Conservation (phyloP, 768 basidiomycete species). For the Tulasnella sp. region DNA sequence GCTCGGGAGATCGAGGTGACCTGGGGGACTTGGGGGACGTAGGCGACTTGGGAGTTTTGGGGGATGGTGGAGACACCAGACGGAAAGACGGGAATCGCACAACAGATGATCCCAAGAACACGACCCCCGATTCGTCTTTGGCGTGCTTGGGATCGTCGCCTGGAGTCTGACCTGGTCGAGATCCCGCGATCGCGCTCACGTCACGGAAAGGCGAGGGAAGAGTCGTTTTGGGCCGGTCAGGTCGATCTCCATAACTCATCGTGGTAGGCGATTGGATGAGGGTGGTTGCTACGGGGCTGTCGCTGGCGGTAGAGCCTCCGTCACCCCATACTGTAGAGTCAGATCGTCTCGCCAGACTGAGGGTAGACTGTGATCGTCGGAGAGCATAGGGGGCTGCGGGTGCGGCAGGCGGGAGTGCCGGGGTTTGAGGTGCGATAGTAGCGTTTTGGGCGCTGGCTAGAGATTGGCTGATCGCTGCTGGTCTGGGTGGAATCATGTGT, state of each 20-base stretch:
- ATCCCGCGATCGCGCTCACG: slow-evolving; percentile 26
- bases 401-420: slow-evolving; percentile 19
- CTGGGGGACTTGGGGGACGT: neutral
- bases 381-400: slow-evolving; percentile 26
- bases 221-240: neutral
- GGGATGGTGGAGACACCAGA: slow-evolving; percentile 31
- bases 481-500: slow-evolving; percentile 40
- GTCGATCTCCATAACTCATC: slow-evolving; percentile 35
- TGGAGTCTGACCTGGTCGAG: slow-evolving; percentile 19
- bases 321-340: slow-evolving; percentile 14
- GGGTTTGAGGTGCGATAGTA: slow-evolving; percentile 4
- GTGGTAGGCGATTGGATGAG: slow-evolving; percentile 38
- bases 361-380: neutral
- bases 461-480: slow-evolving; percentile 19
- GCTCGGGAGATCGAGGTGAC: no score
- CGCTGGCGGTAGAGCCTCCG: neutral
- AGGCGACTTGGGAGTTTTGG: slow-evolving; percentile 21
- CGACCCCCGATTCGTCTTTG: slow-evolving; percentile 21
- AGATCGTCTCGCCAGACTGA: slow-evolving; percentile 14
- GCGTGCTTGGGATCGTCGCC: slow-evolving; percentile 21
- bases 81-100: slow-evolving; percentile 24
- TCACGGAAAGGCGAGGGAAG: slow-evolving; percentile 1
- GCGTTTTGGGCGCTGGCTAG: slow-evolving; percentile 7
- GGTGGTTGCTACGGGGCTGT: neutral
- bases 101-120: slow-evolving; percentile 25